Base-by-base conservation (phyloP, 306 rosid genomes). In the Sicyos baderoa region DNA sequence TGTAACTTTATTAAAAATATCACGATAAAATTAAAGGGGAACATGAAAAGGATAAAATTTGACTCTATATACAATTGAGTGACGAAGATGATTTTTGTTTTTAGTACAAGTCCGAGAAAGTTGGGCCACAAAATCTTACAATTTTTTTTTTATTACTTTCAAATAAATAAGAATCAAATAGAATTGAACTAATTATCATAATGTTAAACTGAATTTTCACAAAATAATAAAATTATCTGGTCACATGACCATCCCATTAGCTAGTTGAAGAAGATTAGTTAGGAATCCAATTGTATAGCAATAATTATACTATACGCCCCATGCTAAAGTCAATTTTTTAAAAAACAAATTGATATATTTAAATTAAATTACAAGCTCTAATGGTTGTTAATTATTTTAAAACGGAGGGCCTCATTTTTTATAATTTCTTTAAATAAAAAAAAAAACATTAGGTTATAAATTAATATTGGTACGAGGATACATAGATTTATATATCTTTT, bases 381-480 rank as follows among this genome's bases (percentile, higher is more conserved):
- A 29, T 29, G 15, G 22, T 37, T 35, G 25, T 40, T 35, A 35
- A 35, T 35, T 37, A 40, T 62, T 62, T 9, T 37, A 29, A 29
- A 57, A 25, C 8, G 21, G 27, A 7, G 50, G 50, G 7, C 9
- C 14, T 18, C 51, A 63, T 19, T 44, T 64, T 18, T 19, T 21
- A 37, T 42, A 19, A 19, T 44, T 44, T 12, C 2, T 16, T 63
- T 15, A 40, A 17, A 17, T 17, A n/a, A 17, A 19, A 23, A 17
- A 19, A 23, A 59, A 59, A 59, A 66, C 32, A 66, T 66, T 22
- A 55, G 55, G 42, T 66, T 47, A 66, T 23, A 48, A 66, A 47
- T 21, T 22, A 47, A 66, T 66, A 47, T 65, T 23, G 0, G 71
- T 66, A 66, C 71, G 71, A 66, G 71, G 71, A 66, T 66, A 48